phyloP scores from a whole-genome alignment of 2,329 filamentous ascomycete genomes.

The Scedosporium dehoogii region DNA sequence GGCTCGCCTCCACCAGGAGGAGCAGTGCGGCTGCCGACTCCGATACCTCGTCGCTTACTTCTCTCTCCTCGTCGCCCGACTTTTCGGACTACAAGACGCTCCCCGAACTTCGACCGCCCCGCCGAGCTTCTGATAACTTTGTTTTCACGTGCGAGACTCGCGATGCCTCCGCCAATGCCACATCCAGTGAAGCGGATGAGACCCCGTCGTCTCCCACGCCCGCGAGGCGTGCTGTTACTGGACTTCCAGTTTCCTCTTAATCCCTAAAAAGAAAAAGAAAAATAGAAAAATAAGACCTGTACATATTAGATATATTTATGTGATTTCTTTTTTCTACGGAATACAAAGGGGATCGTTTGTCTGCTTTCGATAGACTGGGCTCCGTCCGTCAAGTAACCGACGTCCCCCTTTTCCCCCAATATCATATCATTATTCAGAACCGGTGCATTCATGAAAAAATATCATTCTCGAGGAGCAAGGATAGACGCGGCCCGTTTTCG shows the following conservation, averaged over 20 bases:
- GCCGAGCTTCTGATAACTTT: not conserved
- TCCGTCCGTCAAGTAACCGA: not conserved
- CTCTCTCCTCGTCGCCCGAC: not conserved
- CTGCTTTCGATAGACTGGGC: not conserved
- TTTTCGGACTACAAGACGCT: not conserved
- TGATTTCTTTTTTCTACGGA: not conserved
- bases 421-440: not conserved
- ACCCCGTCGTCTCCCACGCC: not conserved
- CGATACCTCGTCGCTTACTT: not conserved
- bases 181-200: not conserved
- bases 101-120: not conserved
- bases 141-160: not conserved
- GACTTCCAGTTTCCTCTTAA: not conserved
- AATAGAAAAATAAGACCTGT: not conserved
- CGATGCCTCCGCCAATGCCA: not conserved
- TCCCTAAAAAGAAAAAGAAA: not conserved
- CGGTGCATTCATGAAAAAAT: not conserved
- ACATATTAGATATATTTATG: not conserved
- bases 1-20: not conserved
- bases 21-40: not conserved
- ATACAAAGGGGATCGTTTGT: not conserved
- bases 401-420: not conserved
- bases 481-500: not conserved
- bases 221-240: not conserved
- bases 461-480: not conserved